Conservation (phyloP, 306 rosid species). For the Trifolium pratense region DNA sequence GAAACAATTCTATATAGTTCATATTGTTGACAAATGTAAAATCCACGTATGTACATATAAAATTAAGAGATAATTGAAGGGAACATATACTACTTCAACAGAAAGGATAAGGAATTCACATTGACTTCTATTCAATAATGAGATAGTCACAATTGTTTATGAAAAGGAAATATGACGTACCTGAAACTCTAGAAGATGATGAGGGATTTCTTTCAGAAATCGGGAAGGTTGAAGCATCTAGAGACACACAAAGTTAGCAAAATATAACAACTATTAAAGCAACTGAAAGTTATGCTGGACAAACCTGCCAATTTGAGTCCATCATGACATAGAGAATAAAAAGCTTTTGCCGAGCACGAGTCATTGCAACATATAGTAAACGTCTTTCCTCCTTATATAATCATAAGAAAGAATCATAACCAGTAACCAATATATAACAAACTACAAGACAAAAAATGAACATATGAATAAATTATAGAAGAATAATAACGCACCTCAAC, state of each 20-base stretch:
- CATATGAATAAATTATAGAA: slow-evolving; percentile 19
- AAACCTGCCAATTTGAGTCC: slow-evolving; percentile 94
- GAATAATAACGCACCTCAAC: slow-evolving; percentile 68
- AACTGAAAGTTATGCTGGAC: slow-evolving; percentile 28
- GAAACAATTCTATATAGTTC: slow-evolving; percentile 2
- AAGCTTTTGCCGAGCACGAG: slow-evolving; percentile 88
- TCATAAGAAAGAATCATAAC: slow-evolving; percentile 31
- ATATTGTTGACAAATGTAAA: neutral
- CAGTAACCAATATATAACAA: slow-evolving; percentile 20
- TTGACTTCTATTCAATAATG: neutral
- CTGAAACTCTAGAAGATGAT: slow-evolving; percentile 81
- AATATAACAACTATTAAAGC: neutral
- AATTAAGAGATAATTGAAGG: slow-evolving; percentile 1
- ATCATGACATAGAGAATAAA: slow-evolving; percentile 64
- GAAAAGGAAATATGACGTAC: slow-evolving; percentile 51
- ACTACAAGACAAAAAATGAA: slow-evolving; percentile 12
- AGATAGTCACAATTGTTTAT: slow-evolving; percentile 19
- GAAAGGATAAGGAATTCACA: slow-evolving; percentile 19
- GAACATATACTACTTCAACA: neutral
- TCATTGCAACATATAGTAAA: slow-evolving; percentile 92
- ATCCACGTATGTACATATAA: neutral
- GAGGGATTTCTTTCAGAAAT: slow-evolving; percentile 87
- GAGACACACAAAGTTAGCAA: slow-evolving; percentile 37
- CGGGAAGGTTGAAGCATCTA: slow-evolving; percentile 96
- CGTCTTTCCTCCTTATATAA: slow-evolving; percentile 86